Evolutionary conservation across 2,329 filamentous ascomycete genomes (phyloP), one percentile per base, ranked within the genome.

Genomic region (Periconia sp.): DNA sequence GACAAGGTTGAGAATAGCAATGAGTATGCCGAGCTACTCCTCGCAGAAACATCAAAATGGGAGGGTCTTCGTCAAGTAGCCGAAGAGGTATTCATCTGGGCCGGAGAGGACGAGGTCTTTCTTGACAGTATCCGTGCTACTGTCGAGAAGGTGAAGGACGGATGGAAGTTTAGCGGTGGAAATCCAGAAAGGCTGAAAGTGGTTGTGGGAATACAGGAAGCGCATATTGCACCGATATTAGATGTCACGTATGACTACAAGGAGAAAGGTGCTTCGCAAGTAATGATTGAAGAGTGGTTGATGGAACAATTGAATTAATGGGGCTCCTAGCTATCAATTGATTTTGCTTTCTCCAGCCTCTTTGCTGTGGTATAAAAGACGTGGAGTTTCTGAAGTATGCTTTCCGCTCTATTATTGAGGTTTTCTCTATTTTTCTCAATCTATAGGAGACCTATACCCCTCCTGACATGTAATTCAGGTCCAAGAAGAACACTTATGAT

Each of bases 121-220:
- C n/a, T 33, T 11, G 41, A 44, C 22, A 3, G 16, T 10, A 16
- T 44, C 2, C 5, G n/a, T 4, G 41, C 28, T n/a, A 33, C 33
- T 15, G 33, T 15, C 3, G 56, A 65, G 32, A 76, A 68, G 42
- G 57, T 81, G 9, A 68, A 69, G 55, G 60, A 64, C 25, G 65
- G 65, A 18, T 57, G 57, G 46, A 44, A 26, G 15, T 7, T 11
- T n/a, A 17, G 21, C 6, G 35, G 41, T 18, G 29, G 41, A 8
- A 12, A 23, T 5, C 16, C 56, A 21, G 16, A 22, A 12, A 44
- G 47, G 16, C 52, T 57, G 4, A 50, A 61, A 30, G 28, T 63
- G 9, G 56, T 69, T 11, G 51, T 64, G 8, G 45, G 59, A 28
- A 50, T 49, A n/a, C 53, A 50, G 5, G 61, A 49, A 3, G 52